phyloP scores from a whole-genome alignment of 345 rosid species.

The Raphanus raphanistrum region DNA sequence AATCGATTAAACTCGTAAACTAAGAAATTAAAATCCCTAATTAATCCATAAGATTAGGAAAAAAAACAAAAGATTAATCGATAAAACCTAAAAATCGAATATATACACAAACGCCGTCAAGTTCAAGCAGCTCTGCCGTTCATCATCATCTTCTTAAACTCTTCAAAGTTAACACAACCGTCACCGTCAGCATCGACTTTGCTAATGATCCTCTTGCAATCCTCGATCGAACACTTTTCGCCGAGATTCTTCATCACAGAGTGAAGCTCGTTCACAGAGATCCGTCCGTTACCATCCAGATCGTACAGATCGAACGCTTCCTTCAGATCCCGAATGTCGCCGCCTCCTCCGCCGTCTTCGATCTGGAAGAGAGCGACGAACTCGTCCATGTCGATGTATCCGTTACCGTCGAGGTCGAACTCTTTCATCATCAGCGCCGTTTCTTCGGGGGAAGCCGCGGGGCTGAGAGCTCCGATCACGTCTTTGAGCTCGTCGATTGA shows the following conservation, averaged over 20 bases:
- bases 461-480: slow-evolving; percentile 56
- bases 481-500: slow-evolving; percentile 65
- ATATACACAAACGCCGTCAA: background rate
- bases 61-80: background rate
- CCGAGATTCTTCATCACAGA: slow-evolving; percentile 77
- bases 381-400: slow-evolving; percentile 75
- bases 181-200: slow-evolving; percentile 91
- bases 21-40: background rate
- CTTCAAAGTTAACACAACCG: slow-evolving; percentile 86
- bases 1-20: background rate
- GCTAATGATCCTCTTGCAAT: slow-evolving; percentile 78
- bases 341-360: background rate
- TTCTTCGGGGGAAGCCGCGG: slow-evolving; percentile 53
- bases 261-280: slow-evolving; percentile 74
- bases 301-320: slow-evolving; percentile 93
- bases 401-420: slow-evolving; percentile 88
- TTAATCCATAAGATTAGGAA: background rate
- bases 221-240: slow-evolving; percentile 59
- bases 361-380: slow-evolving; percentile 47
- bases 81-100: background rate
- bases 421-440: slow-evolving; percentile 58
- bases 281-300: slow-evolving; percentile 73
- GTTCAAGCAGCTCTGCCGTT: slow-evolving; percentile 6
- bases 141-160: slow-evolving; percentile 92
- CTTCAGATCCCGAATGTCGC: slow-evolving; percentile 49